Conservation (phyloP, 345 rosid genomes). For the Dipteronia sinensis region DNA sequence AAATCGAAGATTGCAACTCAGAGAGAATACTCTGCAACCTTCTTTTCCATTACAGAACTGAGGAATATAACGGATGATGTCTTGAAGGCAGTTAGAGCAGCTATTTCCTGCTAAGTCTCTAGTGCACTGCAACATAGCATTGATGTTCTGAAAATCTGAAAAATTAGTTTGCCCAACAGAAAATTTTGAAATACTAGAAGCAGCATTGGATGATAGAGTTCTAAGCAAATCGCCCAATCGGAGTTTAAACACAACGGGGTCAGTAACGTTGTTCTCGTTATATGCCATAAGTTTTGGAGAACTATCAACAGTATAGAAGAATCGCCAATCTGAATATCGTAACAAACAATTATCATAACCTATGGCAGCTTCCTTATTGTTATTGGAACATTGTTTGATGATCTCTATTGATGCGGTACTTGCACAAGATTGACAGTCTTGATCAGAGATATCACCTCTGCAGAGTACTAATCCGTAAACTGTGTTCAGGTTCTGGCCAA, state of each 20-base stretch:
- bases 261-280: background rate
- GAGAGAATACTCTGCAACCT: slow-evolving; percentile 24
- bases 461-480: slow-evolving; percentile 37
- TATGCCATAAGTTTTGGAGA: rapidly evolving
- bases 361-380: slow-evolving; percentile 32
- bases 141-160: slow-evolving; percentile 9
- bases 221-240: slow-evolving; percentile 24
- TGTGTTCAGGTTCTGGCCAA: slow-evolving; percentile 14
- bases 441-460: slow-evolving; percentile 24
- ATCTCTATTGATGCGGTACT: slow-evolving; percentile 14
- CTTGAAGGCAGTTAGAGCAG: slow-evolving; percentile 35
- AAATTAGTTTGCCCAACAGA: slow-evolving; percentile 21
- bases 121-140: slow-evolving; percentile 50
- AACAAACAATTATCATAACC: slow-evolving; percentile 25
- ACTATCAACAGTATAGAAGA: slow-evolving; percentile 26
- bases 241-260: slow-evolving; percentile 19
- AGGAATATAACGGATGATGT: slow-evolving; percentile 18
- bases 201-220: slow-evolving; percentile 27
- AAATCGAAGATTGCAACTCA: slow-evolving; percentile 40
- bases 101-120: slow-evolving; percentile 22
- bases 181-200: slow-evolving; percentile 30
- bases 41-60: background rate
- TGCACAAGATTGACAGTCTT: slow-evolving; percentile 35
- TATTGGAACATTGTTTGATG: slow-evolving; percentile 24
- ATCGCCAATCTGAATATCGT: slow-evolving; percentile 28